Conservation (phyloP, 257 asterid genomes). For the Solanum habrochaites region DNA sequence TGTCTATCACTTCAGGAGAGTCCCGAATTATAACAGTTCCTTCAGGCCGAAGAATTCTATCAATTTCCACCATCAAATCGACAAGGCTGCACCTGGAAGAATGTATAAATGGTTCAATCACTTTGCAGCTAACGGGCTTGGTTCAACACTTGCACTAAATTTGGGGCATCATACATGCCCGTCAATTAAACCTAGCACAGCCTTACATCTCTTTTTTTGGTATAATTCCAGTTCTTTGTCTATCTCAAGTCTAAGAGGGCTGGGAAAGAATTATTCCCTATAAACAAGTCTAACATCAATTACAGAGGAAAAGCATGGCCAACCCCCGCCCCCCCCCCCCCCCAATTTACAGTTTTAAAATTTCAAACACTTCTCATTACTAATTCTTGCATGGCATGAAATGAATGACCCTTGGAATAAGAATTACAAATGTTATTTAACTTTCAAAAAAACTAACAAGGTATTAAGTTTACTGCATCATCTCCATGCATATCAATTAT, state of each 20-base stretch:
- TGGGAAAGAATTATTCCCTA: background rate
- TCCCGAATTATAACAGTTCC: slow-evolving; percentile 79
- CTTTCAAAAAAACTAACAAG: background rate
- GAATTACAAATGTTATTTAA: background rate
- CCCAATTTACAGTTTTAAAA: background rate
- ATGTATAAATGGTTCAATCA: background rate
- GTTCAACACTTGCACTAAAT: background rate
- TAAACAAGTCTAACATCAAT: background rate
- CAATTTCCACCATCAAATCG: slow-evolving; percentile 91
- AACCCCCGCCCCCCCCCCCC: too few species aligned
- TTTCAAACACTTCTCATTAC: background rate
- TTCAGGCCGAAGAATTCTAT: slow-evolving; percentile 85
- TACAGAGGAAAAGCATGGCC: background rate
- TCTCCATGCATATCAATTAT: background rate
- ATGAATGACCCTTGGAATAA: background rate
- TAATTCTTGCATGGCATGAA: background rate
- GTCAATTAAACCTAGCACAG: background rate
- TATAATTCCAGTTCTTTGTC: background rate
- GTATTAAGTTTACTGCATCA: background rate
- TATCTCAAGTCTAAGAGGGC: background rate
- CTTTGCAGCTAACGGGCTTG: background rate
- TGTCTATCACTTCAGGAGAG: slow-evolving; percentile 64
- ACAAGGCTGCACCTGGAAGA: slow-evolving; percentile 80
- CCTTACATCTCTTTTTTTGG: background rate
- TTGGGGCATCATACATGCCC: background rate